Evolutionary conservation across 1,284 basidiomycete genomes (phyloP).

Genomic region (Puccinia hordei): DNA sequence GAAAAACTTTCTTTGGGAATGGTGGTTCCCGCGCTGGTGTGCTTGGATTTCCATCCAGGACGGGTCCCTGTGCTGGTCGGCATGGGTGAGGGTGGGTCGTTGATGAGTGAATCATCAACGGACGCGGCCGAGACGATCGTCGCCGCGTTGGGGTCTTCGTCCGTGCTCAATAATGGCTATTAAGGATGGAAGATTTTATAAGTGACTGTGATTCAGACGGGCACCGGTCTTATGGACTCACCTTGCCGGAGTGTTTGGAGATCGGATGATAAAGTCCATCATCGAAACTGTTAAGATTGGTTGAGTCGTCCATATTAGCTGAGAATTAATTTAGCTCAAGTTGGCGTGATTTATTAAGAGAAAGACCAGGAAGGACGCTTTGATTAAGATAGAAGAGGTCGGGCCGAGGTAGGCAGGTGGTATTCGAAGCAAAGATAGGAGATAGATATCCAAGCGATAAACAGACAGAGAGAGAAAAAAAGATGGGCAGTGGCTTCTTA

Average conservation of each 20-base stretch:
- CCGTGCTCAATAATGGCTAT: background rate
- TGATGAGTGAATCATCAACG: background rate
- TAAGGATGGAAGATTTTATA: background rate
- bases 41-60: slow-evolving; percentile 14
- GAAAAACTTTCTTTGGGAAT: slow-evolving; percentile 2
- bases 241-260: slow-evolving; percentile 3
- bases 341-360: background rate
- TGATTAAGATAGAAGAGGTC: no score
- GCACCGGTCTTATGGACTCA: background rate
- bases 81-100: background rate
- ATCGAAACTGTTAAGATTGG: background rate
- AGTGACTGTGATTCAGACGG: background rate
- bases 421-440: no score
- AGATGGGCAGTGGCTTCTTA: background rate
- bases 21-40: no score
- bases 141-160: background rate
- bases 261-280: background rate
- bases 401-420: no score
- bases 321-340: no score
- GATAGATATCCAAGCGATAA: no score
- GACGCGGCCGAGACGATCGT: background rate
- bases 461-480: no score
- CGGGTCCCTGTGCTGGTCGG: background rate
- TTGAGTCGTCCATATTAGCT: background rate
- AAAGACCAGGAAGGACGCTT: no score